Conservation (phyloP, 2,329 filamentous ascomycete species). For the Aureobasidium sp. region DNA sequence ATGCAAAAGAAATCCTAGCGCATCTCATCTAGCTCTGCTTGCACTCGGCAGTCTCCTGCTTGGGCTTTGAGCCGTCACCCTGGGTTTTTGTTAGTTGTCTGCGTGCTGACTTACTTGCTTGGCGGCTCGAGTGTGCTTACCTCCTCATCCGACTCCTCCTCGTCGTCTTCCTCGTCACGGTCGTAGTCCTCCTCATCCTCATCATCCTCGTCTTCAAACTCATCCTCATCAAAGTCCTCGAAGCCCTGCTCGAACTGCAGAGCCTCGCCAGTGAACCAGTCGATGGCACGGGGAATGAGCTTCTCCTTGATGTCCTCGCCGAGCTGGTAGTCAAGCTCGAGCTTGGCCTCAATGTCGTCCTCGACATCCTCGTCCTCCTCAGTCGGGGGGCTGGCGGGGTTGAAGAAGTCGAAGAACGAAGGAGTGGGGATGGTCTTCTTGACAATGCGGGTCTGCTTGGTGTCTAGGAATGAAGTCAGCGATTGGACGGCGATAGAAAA, state of each 20-base stretch:
- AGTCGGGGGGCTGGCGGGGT: conserved; percentile 77
- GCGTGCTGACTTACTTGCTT: no score
- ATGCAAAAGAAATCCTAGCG: background rate
- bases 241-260: conserved; percentile 92
- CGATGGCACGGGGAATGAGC: conserved; percentile 93
- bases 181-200: conserved; percentile 82
- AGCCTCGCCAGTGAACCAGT: conserved; percentile 99
- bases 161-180: conserved; percentile 71
- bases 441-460: conserved; percentile 96
- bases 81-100: conserved; percentile 31
- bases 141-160: conserved; percentile 46
- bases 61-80: conserved; percentile 83
- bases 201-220: conserved; percentile 87
- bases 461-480: conserved; percentile 56
- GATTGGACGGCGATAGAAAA: background rate
- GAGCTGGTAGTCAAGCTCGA: conserved; percentile 97
- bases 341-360: conserved; percentile 90
- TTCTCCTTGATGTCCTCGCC: conserved; percentile 99
- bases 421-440: conserved; percentile 99
- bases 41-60: conserved; percentile 91
- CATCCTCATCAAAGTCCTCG: conserved; percentile 74
- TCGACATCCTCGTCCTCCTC: conserved; percentile 74
- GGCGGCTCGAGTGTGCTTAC: conserved; percentile 33
- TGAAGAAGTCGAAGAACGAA: conserved; percentile 98
- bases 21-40: conserved; percentile 66